Evolutionary conservation across 73 alveolate genomes (phyloP), one percentile per base, ranked within the genome.

Genomic region (Blepharisma stoltei): DNA sequence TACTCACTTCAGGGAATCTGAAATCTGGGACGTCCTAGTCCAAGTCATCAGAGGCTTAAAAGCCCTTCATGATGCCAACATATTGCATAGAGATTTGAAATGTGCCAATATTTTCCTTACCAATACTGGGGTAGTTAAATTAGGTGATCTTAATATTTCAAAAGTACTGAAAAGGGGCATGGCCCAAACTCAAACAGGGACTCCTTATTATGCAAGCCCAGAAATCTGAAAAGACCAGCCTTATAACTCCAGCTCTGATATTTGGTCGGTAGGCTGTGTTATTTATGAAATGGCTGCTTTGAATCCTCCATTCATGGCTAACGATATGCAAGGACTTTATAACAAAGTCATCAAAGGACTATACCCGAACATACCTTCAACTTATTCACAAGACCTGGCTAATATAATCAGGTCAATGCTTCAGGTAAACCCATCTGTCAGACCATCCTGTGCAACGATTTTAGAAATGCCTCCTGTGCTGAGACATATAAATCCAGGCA

Each of bases 61-160:
- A 41, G 90, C 90, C 80, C 88, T 96, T n/a, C 99, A 96, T 81
- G 78, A 78, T 27, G 91, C 89, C 70, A 88, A 88, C 68, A 94
- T 94, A 18, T 94, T 96, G 14, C 99, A 96, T 78, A 83, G 99
- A 76, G 99, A 96, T 78, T 92, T 96, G 37, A 96, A 96, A 84
- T 90, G 98, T 70, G 88, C 95, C 67, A 96, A 96, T 82, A 83
- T 95, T 27, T 95, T 95, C 82, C 83, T 94, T 48, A 85, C 89
- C 44, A 82, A 91, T 60, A 93, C 90, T 71, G 94, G 92, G 6
- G 71, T 83, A 46, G 87, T 94, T 38, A 95, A 94, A 82, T 81
- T 95, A 0, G 98, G 98, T 1, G 98, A 93, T 71, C 82, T 95
- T 38, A 93, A 93, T 70, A 97, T 95, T 52, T 88, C 97, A 6